Conservation (phyloP, 345 rosid genomes). For the Citropsis articulata region DNA sequence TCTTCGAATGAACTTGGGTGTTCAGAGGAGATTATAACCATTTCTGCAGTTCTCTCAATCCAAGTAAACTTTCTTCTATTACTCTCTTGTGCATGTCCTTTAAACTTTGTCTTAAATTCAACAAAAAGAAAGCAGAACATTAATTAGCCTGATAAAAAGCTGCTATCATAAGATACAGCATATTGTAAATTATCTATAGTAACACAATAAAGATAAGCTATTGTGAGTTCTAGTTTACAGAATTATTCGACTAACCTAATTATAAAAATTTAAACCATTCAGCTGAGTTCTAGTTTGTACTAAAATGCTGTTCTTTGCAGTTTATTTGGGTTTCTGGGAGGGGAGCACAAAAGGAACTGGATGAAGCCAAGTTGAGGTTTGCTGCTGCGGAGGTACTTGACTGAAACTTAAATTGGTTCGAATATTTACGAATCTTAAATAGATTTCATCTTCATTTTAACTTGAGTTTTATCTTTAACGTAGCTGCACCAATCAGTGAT, state of each 20-base stretch:
- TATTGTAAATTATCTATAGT: background rate
- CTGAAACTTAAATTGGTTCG: background rate
- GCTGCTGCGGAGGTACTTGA: conserved; percentile 90
- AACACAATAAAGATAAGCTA: background rate
- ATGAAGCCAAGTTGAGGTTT: conserved; percentile 90
- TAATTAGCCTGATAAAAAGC: background rate
- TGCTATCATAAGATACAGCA: background rate
- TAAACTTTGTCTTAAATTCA: background rate
- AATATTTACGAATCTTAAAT: conserved; percentile 1
- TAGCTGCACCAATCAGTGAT: background rate
- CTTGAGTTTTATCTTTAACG: background rate
- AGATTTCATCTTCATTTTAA: background rate
- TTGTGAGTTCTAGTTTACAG: background rate
- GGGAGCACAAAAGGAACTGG: conserved; percentile 79
- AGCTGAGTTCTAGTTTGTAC: background rate
- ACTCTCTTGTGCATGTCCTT: background rate
- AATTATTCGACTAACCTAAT: background rate
- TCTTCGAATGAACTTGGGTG: conserved; percentile 89
- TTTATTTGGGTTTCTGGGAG: conserved; percentile 85
- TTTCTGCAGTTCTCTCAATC: conserved; percentile 82
- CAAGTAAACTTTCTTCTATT: conserved; percentile 45
- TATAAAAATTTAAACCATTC: no score
- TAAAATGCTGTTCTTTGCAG: conserved; percentile 37
- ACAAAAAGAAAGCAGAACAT: background rate
- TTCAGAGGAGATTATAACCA: conserved; percentile 81